Evolutionary conservation across 2,329 filamentous ascomycete genomes (phyloP), one percentile per base, ranked within the genome.

Genomic region (Amauroascus niger): DNA sequence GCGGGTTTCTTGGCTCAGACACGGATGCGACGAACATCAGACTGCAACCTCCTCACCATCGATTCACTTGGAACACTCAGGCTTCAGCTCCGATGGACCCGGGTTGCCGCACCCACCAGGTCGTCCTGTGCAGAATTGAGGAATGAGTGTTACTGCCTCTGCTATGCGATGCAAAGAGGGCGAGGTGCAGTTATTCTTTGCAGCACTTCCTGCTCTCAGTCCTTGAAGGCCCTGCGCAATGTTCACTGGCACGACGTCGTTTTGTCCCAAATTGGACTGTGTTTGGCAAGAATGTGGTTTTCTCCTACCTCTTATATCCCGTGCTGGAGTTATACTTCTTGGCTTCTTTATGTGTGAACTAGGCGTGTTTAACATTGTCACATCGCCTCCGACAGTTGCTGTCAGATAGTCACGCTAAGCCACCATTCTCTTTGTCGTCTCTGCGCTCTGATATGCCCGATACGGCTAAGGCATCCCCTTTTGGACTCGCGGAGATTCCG

Each of bases 371-470:
- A 41, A 35, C 30, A 32, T 22, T 52, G 50, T 45, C 50, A 52
- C 50, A 52, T 28, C 39, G 50, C 41, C n/a, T 52, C 50, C 39
- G 50, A 52, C 50, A 46, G 5, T 37, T 46, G 18, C n/a, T 40
- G 50, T 52, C 41, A 39, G 50, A 52, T n/a, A 39, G 22, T 26
- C 7, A 16, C 30, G 18, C 50, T 40, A 46, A 52, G 40, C 28
- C 40, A 13, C 28, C 5, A 30, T 52, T 11, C 22, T 30, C n/a
- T 20, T 24, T 20, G 41, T 46, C 33, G 39, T 40, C 41, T 24
- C 7, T 35, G 28, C 32, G 14, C 11, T 37, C 32, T 20, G 40
- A 24, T 2, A 45, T 45, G n/a, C 41, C 50, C 28, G 14, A 39
- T 37, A n/a, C n/a, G 32, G 41, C 32, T 5, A 11, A 11, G n/a